Evolutionary conservation across 768 basidiomycete genomes (phyloP), one percentile per base, ranked within the genome.

Genomic region (Pholiota conissans): DNA sequence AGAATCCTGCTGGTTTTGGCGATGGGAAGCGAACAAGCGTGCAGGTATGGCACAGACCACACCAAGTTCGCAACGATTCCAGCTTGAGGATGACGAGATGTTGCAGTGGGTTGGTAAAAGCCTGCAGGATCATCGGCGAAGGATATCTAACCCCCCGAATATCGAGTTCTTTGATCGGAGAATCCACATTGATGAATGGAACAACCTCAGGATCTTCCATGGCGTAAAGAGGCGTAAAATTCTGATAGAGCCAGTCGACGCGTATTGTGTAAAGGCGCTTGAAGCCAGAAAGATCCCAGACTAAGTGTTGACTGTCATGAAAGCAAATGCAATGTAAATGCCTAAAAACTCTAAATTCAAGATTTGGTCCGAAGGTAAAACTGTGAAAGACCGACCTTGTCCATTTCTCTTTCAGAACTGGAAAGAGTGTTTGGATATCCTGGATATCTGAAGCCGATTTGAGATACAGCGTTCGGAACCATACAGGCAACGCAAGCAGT

Each of bases 41-140:
- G 52, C 70, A 73, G 3, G 71, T 73, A 61, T 72, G 58, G 49
- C 75, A 76, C 8, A 76, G 65, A 7, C 71, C 68, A 57, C 74
- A 76, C 74, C 74, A 74, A 24, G 68, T 68, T 39, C 56, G 63
- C 13, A 61, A 52, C 22, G 71, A 67, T 30, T 65, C 60, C 8
- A 74, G 49, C 11, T 64, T 66, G 11, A 76, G 60, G 9, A 56
- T 62, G 3, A 50, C 58, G 11, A 76, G 60, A 50, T 68, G 58
- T 1, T 61, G 63, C 16, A 74, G 63, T 27, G 65, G 61, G 1
- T 22, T 14, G 4, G 66, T 60, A 2, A 70, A 58, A 16, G 63
- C 52, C 18, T 66, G 57, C 8, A 74, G 61, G 28, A 65, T 59
- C 51, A 68, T 60, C 8, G 73, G 74, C 14, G 72, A 70, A 34